A percentile compares a stretch with the other conserved stretches of the same genome.
These are phyloP conservation scores for Blastobotrys petasosporus DNA, from an alignment of 1,139 yeast species.

Conservation along the genomic window DNA sequence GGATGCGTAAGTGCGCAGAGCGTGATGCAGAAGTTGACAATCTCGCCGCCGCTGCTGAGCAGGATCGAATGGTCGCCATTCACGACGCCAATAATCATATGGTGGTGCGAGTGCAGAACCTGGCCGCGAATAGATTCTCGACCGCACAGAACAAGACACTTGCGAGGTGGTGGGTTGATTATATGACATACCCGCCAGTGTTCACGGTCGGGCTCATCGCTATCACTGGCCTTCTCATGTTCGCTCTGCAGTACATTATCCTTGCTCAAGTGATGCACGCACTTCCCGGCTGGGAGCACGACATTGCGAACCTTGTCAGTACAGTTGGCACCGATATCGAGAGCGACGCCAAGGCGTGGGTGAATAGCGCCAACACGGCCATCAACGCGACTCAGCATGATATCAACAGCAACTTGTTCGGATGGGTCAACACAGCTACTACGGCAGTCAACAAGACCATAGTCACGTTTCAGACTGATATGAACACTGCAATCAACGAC, in stretches of 20 bases:
- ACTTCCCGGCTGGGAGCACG: conserved; percentile 17
- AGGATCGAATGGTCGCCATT: conserved; percentile 14
- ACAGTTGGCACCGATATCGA: conserved; percentile 19
- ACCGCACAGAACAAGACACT: conserved; percentile 11
- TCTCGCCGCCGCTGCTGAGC: background rate
- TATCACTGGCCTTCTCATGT: conserved; percentile 39
- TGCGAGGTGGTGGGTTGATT: conserved; percentile 34
- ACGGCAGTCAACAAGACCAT: conserved; percentile 51
- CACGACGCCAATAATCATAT: conserved; percentile 14
- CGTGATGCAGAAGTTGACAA: background rate
- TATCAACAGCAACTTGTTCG: conserved; percentile 61
- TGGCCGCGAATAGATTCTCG: conserved; percentile 12
- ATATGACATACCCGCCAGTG: conserved; percentile 30
- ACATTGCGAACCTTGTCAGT: conserved; percentile 15
- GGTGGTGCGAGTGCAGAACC: conserved; percentile 14
- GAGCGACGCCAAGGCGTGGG: conserved; percentile 40
- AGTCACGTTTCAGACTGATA: conserved; percentile 41
- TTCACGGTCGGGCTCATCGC: conserved; percentile 37
- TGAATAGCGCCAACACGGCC: conserved; percentile 45
- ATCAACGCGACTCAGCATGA: conserved; percentile 40
- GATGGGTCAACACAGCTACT: conserved; percentile 57
- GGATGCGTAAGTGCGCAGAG: conserved; percentile 29
- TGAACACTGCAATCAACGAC: conserved; percentile 50
- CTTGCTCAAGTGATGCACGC: conserved; percentile 28
- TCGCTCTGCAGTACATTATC: conserved; percentile 39